Conservation (phyloP, 805 yeast genomes). For the Suhomyces canberraensis region DNA sequence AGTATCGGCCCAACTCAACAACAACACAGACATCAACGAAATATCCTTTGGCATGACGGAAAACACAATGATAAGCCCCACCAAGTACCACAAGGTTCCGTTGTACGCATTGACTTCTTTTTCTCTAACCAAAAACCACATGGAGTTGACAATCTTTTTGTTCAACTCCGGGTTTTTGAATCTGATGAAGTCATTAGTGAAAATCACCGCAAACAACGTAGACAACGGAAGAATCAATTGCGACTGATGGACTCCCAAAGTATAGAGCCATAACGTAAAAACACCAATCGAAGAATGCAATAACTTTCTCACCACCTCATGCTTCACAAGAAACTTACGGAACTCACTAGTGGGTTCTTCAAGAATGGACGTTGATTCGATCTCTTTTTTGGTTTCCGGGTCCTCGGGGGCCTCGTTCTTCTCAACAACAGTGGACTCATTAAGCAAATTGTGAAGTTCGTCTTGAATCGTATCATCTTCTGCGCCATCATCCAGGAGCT, state of each 20-base stretch:
- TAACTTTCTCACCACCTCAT: constrained; percentile 85
- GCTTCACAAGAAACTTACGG: constrained; percentile 55
- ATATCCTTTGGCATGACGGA: constrained; percentile 75
- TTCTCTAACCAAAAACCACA: constrained; percentile 85
- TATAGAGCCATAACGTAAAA: constrained; percentile 69
- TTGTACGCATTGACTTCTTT: constrained; percentile 68
- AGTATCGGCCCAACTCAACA: constrained; percentile 95
- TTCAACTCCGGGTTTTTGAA: constrained; percentile 63
- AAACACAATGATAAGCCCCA: constrained; percentile 76
- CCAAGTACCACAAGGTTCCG: constrained; percentile 84
- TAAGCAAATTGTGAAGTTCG: constrained; percentile 3
- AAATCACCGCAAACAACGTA: constrained; percentile 53
- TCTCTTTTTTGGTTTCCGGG: not conserved
- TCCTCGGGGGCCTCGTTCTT: constrained; percentile 3
- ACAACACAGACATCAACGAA: constrained; percentile 66
- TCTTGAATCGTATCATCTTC: constrained; percentile 15
- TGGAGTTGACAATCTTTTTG: constrained; percentile 55
- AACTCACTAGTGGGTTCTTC: constrained; percentile 5
- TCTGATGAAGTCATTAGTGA: constrained; percentile 65
- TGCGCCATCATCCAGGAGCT: constrained; percentile 12
- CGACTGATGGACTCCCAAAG: constrained; percentile 52
- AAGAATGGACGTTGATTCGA: not conserved
- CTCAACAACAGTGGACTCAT: not conserved
- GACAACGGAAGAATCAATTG: constrained; percentile 61
- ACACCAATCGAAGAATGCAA: constrained; percentile 90